phyloP scores from a whole-genome alignment of 164 flowering plant species.

The Cinnamomum chago region DNA sequence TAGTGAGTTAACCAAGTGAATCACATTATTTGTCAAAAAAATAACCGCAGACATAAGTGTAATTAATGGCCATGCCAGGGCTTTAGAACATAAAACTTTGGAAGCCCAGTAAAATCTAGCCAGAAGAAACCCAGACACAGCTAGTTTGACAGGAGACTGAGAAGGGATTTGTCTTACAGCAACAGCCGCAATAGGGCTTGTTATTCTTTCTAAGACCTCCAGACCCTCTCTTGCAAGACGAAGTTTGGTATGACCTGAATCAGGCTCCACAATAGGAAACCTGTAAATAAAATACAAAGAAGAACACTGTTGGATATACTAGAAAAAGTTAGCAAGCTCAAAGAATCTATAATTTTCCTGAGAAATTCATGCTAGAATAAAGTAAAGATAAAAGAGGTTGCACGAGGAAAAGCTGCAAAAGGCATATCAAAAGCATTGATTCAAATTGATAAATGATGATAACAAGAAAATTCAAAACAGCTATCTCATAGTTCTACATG shows the following conservation, averaged over 20 bases:
- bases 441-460: neutral
- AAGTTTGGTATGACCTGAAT: slow-evolving; percentile 97
- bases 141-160: neutral
- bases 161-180: slow-evolving; percentile 55
- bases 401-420: neutral
- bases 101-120: no score
- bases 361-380: neutral
- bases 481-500: neutral
- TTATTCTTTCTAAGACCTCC: slow-evolving; percentile 82
- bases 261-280: slow-evolving; percentile 98
- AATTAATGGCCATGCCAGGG: no score
- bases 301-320: neutral
- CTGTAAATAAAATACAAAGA: slow-evolving; percentile 29
- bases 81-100: no score
- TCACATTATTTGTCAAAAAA: no score
- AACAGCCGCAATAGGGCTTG: slow-evolving; percentile 89
- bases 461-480: neutral
- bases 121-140: no score
- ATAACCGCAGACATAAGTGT: no score
- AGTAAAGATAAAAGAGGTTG: neutral
- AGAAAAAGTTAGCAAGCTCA: neutral
- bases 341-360: neutral
- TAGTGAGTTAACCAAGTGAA: no score
- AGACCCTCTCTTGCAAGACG: slow-evolving; percentile 86
- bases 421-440: neutral